phyloP scores from a whole-genome alignment of 2,329 filamentous ascomycete species.

The Trichophyton schoenleinii region DNA sequence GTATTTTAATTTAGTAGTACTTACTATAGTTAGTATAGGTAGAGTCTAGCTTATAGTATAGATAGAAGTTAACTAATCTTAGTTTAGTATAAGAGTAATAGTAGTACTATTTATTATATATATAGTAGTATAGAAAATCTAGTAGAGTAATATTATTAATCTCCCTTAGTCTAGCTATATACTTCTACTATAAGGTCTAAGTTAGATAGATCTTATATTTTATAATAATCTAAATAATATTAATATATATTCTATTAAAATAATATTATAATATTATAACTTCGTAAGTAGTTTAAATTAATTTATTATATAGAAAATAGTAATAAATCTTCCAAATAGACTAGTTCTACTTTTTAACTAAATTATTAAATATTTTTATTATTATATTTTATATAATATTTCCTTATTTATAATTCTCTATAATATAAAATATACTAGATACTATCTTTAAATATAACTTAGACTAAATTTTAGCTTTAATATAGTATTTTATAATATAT shows the following conservation, averaged over 20 bases:
- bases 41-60: neutral
- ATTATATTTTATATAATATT: neutral
- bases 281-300: neutral
- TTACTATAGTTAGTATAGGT: neutral
- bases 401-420: neutral
- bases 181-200: neutral
- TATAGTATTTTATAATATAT: neutral
- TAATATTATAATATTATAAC: neutral
- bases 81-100: neutral
- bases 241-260: neutral
- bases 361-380: neutral
- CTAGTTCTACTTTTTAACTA: neutral
- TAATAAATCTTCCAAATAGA: neutral
- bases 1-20: neutral
- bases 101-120: neutral
- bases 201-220: neutral
- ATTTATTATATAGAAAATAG: neutral
- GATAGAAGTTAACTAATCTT: neutral
- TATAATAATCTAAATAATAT: neutral
- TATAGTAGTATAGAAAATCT: neutral
- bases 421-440: neutral
- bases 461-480: neutral
- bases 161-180: neutral
- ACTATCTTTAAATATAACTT: neutral
- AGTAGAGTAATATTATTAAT: neutral